Evolutionary conservation across 805 yeast genomes (phyloP), one percentile per base, ranked within the genome.

Genomic region (Saturnispora mendoncae): DNA sequence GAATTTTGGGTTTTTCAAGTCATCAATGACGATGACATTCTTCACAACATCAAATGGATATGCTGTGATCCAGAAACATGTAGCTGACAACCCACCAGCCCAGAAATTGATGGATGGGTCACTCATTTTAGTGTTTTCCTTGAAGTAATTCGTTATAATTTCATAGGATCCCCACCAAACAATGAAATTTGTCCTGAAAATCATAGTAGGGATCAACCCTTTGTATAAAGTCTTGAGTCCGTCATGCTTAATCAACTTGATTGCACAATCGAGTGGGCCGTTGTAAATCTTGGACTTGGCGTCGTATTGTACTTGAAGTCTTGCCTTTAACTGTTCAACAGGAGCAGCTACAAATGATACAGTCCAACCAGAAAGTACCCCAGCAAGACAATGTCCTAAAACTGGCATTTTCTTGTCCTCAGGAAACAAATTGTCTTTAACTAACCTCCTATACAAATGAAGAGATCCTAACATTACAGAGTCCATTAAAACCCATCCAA

Each of bases 101-200:
- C 95, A 86, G 64, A 86, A 86, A 58, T 85, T 86, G 44, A 86
- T 70, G 0, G 86, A 67, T 2, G 92, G 76, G 31, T 73, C 73
- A 37, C 80, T 74, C 69, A 85, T 49, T 30, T 64, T 60, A 1
- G 95, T 85, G 51, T 84, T 67, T 5, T 68, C 65, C 49, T 73
- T 70, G 60, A 86, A 78, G 68, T 71, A 78, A 41, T 72, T 67
- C 6, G 94, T 84, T 57, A 86, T 71, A 7, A 85, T 43, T 55
- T 85, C 94, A 57, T 87, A 87, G 0, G 94, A 78, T 2, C 95
- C 95, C 97, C 97, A 87, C 90, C 94, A 85, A 44, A 84, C 83
- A 27, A 84, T 69, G 57, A 86, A 87, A 60, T 84, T 84, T 1
- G 94, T 78, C 56, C 96, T 71, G 65, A 87, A 87, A 12, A 87